Conservation (phyloP, 768 basidiomycete genomes). For the Punctularia strigosozonata region DNA sequence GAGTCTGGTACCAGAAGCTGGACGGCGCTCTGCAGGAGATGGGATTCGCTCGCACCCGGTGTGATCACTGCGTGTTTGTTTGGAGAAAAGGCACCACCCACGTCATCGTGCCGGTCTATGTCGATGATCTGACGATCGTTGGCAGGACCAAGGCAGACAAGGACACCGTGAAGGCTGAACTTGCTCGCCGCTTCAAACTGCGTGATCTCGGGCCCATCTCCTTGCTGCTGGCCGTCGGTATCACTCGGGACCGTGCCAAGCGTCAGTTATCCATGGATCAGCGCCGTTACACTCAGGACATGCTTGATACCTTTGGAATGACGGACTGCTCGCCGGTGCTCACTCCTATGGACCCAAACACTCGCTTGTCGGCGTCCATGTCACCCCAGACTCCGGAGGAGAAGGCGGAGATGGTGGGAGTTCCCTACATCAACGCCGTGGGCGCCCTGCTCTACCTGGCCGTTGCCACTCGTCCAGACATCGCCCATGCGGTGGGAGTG, state of each 20-base stretch:
- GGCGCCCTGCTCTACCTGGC: slow-evolving; percentile 23
- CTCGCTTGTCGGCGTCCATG: not conserved
- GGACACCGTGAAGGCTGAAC: not conserved
- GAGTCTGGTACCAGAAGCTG: slow-evolving; percentile 16
- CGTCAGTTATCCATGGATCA: slow-evolving; percentile 17
- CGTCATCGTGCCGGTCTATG: slow-evolving; percentile 8
- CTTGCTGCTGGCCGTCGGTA: slow-evolving; percentile 21
- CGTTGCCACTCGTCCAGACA: slow-evolving; percentile 25
- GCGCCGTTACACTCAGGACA: slow-evolving; percentile 13
- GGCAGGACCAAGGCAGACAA: not conserved
- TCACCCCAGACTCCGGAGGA: slow-evolving; percentile 2
- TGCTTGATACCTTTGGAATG: slow-evolving; percentile 3
- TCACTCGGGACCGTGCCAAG: slow-evolving; percentile 10
- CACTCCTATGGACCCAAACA: slow-evolving; percentile 3
- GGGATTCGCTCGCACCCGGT: slow-evolving; percentile 2
- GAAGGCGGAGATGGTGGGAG: slow-evolving; percentile 5
- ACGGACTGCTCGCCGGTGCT: not conserved
- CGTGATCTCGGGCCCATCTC: slow-evolving; percentile 12
- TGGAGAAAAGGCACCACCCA: not conserved
- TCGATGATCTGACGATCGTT: slow-evolving; percentile 2
- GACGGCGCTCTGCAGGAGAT: slow-evolving; percentile 10
- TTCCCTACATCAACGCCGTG: slow-evolving; percentile 16
- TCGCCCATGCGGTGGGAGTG: slow-evolving; percentile 21
- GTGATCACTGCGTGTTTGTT: slow-evolving; percentile 14
- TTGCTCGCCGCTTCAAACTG: not conserved